Percentiles rank a stretch among this genome's conserved stretches.
These are phyloP conservation scores for Candida smagusa DNA, from an alignment of 1,139 yeast species.

Conservation along the genomic window DNA sequence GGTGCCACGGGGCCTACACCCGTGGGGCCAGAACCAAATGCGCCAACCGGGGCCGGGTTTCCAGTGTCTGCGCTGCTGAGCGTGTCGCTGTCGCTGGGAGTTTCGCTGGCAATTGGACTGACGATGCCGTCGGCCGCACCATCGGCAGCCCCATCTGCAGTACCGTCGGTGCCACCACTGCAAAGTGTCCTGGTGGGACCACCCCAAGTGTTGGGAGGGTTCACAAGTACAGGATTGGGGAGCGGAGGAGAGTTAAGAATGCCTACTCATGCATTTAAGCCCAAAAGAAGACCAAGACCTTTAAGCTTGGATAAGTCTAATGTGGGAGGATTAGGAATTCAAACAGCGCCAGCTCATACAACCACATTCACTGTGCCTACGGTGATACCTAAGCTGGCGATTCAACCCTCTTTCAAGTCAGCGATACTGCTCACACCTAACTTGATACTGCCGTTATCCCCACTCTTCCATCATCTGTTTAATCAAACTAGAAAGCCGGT, in stretches of 20 bases:
- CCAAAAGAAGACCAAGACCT: slow-evolving; percentile 44
- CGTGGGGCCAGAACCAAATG: too few relatives aligned
- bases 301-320: slow-evolving; percentile 35
- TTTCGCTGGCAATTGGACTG: slow-evolving; percentile 1
- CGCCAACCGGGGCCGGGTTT: neutral
- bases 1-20: slow-evolving; percentile 1
- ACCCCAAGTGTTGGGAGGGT: slow-evolving; percentile 1
- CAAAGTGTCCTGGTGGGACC: slow-evolving; percentile 1
- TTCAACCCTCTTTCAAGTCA: slow-evolving; percentile 5
- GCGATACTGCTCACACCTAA: slow-evolving; percentile 24
- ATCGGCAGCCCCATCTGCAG: neutral
- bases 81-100: slow-evolving; percentile 4
- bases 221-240: neutral
- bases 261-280: slow-evolving; percentile 32
- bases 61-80: slow-evolving; percentile 1
- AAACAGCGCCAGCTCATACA: slow-evolving; percentile 20
- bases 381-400: slow-evolving; percentile 13
- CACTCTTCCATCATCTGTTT: slow-evolving; percentile 40
- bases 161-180: slow-evolving; percentile 2
- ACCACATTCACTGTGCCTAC: slow-evolving; percentile 10
- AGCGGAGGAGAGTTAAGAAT: slow-evolving; percentile 16
- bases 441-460: slow-evolving; percentile 40
- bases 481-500: slow-evolving; percentile 20
- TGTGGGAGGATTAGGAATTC: slow-evolving; percentile 2
- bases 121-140: slow-evolving; percentile 1